Evolutionary conservation across 495 filamentous ascomycete genomes (phyloP).

Genomic region (Penicillium samsonianum): DNA sequence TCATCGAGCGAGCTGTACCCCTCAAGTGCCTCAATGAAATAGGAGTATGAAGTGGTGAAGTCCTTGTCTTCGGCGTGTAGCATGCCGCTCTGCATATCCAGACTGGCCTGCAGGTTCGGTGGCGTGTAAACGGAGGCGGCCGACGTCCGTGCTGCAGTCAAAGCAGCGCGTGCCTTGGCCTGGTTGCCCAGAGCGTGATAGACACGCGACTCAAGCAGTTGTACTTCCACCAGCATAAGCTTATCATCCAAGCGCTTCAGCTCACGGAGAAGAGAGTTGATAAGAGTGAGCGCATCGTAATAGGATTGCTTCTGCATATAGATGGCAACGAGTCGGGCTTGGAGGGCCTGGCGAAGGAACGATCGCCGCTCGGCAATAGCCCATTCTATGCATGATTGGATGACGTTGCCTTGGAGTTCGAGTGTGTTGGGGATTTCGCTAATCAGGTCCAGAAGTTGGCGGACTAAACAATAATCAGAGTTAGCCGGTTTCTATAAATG

Average conservation of each 20-base stretch:
- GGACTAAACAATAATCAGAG: constrained; percentile 61
- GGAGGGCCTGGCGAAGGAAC: constrained; percentile 96
- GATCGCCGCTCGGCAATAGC: constrained; percentile 87
- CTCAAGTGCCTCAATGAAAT: constrained; percentile 98
- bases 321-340: constrained; percentile 88
- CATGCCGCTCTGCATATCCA: constrained; percentile 99
- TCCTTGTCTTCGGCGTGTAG: constrained; percentile 97
- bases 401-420: constrained; percentile 89
- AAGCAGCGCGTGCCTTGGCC: constrained; percentile 89
- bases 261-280: constrained; percentile 92
- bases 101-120: constrained; percentile 87
- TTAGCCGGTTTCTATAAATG: constrained; percentile 1
- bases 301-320: constrained; percentile 96
- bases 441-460: constrained; percentile 95
- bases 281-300: constrained; percentile 93
- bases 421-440: constrained; percentile 87
- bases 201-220: constrained; percentile 92
- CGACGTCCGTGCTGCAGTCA: constrained; percentile 90
- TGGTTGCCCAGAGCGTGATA: constrained; percentile 98
- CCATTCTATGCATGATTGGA: constrained; percentile 99
- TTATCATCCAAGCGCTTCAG: constrained; percentile 98
- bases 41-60: constrained; percentile 97
- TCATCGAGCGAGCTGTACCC: constrained; percentile 95
- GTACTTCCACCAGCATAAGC: constrained; percentile 96
- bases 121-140: constrained; percentile 97